Base-by-base conservation (phyloP, 148 eudicot species). In the Persicaria tinctoria region DNA sequence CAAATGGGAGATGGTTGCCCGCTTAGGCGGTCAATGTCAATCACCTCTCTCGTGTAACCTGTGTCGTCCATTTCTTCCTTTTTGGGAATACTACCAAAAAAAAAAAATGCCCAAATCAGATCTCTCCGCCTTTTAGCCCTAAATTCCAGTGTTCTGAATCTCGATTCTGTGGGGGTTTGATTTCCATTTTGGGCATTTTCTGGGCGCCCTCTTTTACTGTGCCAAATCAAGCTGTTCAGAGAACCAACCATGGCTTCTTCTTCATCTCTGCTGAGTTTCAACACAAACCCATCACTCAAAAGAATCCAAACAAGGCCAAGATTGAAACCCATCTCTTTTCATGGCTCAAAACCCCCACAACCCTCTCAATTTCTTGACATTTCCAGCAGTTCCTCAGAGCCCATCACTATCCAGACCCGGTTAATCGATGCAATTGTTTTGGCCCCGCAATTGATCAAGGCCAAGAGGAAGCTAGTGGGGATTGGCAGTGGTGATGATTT, bases 201-300 rank as follows among this genome's bases (percentile, higher is more conserved):
- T 32, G 41, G 41, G 41, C 41, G 41, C 41, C 41, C 41, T 32
- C 41, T 59, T 20, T 59, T 5, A 4, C 20, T 20, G 4, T 20
- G 2, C 64, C 27, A 8, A 8, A 59, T 59, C 20, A 59, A 59
- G 38, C 38, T 53, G 4, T 59, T 23, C 66, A 51, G 3, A 51
- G 56, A 51, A 18, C 6, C 17, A 17, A 9, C 48, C 73, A 71
- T 71, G 74, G 74, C 74, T 71, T 71, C 53, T 32, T 47, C 27
- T 71, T 6, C 53, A 50, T 32, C 41, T 32, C 41, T 32, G 66
- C 54, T 71, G 55, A 71, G 32, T 3, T 47, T 50, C 5, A 71
- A 47, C 74, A 71, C 74, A 47, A 71, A 71, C 74, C 74, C 74
- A 47, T 71, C 55, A 1, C 53, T 70, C 12, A 54, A 71, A 71